Evolutionary conservation across 176 grass and related monocot genomes (phyloP).

Genomic region (Tillandsia fasciculata): DNA sequence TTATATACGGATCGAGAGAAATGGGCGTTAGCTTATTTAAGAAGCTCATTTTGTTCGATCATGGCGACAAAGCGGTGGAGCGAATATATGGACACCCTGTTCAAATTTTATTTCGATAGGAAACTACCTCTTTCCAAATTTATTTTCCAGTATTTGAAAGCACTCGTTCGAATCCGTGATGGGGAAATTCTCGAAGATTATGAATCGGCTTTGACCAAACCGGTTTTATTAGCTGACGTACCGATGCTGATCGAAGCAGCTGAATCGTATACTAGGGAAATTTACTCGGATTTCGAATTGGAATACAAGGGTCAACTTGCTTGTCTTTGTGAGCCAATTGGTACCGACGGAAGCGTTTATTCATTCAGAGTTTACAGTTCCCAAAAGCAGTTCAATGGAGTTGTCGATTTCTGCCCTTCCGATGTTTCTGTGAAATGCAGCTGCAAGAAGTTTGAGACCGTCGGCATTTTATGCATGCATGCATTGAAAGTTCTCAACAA

Average conservation of each 20-base stretch:
- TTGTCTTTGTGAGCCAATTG: constrained; percentile 22
- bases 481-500: constrained; percentile 25
- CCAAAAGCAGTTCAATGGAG: neutral
- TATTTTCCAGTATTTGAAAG: constrained; percentile 13
- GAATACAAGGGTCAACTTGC: constrained; percentile 16
- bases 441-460: constrained; percentile 24
- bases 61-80: constrained; percentile 9
- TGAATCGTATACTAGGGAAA: constrained; percentile 10
- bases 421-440: constrained; percentile 13
- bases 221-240: constrained; percentile 10
- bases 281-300: constrained; percentile 10
- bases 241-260: constrained; percentile 17
- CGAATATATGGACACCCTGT: constrained; percentile 6
- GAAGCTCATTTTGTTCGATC: constrained; percentile 9
- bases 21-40: constrained; percentile 9
- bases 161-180: constrained; percentile 7
- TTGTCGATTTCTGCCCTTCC: constrained; percentile 14
- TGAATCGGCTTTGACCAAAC: constrained; percentile 9
- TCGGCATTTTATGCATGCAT: constrained; percentile 30
- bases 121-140: constrained; percentile 8
- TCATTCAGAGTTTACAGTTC: constrained; percentile 6
- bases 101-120: constrained; percentile 5
- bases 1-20: constrained; percentile 12
- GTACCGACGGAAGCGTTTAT: neutral
- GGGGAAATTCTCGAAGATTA: constrained; percentile 17